Conservation (phyloP, 352 stramenopile genomes). For the Globisporangium acanthophoron region DNA sequence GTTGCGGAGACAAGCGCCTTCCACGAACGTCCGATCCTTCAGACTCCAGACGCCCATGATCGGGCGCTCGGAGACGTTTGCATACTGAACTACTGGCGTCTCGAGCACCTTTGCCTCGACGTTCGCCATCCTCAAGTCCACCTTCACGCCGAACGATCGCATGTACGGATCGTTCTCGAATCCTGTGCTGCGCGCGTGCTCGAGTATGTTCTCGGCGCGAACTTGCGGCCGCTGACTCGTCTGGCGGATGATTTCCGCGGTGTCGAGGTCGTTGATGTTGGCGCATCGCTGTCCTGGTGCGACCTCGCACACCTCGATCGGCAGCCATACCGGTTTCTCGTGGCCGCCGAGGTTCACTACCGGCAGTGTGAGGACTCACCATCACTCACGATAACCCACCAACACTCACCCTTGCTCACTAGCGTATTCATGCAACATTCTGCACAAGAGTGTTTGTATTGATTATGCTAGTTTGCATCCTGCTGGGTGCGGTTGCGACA, state of each 20-base stretch:
- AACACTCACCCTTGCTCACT: no score
- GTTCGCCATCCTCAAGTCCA: slow-evolving; percentile 44
- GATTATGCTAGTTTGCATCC: no score
- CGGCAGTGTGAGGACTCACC: no score
- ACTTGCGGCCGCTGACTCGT: slow-evolving; percentile 40
- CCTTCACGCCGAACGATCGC: slow-evolving; percentile 51
- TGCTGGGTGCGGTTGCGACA: no score
- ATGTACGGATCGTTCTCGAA: slow-evolving; percentile 73
- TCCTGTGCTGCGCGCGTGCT: slow-evolving; percentile 50
- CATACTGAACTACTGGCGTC: slow-evolving; percentile 59
- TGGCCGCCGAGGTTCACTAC: slow-evolving; percentile 64
- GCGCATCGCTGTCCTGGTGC: slow-evolving; percentile 58
- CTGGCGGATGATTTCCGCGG: slow-evolving; percentile 74
- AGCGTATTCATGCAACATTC: no score
- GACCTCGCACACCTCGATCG: slow-evolving; percentile 81
- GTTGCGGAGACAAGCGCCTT: slow-evolving; percentile 36
- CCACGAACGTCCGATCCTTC: slow-evolving; percentile 62
- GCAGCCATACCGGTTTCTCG: slow-evolving; percentile 48
- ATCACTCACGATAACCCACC: no score
- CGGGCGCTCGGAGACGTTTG: slow-evolving; percentile 53
- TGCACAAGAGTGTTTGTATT: no score
- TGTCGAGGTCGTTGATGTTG: slow-evolving; percentile 76
- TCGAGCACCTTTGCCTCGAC: slow-evolving; percentile 44
- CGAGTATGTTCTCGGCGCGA: slow-evolving; percentile 53
- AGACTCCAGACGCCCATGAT: slow-evolving; percentile 69